phyloP scores from a whole-genome alignment of 2,329 filamentous ascomycete species.

The Microcera coccophila region DNA sequence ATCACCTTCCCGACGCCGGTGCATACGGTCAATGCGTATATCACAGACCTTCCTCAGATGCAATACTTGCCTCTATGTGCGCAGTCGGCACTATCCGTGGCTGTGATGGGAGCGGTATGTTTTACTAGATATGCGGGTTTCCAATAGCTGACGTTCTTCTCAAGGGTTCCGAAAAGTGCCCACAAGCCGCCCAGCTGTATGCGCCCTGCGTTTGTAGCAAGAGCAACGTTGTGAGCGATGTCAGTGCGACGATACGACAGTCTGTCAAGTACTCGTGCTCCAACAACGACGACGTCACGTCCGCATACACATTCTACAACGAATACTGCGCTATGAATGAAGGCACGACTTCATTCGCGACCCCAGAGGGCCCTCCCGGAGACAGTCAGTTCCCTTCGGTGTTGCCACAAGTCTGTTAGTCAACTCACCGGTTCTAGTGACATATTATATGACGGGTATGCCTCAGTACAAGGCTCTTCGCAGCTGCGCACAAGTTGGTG shows the following conservation, averaged over 20 bases:
- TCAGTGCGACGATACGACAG: slow-evolving; percentile 42
- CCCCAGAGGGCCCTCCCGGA: slow-evolving; percentile 45
- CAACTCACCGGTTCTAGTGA: slow-evolving; percentile 35
- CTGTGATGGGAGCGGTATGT: slow-evolving; percentile 29
- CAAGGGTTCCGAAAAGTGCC: slow-evolving; percentile 30
- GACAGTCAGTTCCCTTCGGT: slow-evolving; percentile 39
- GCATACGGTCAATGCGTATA: slow-evolving; percentile 43
- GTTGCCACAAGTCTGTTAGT: too few relatives aligned
- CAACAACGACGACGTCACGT: slow-evolving; percentile 43
- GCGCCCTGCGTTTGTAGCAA: slow-evolving; percentile 52
- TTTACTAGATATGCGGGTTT: neutral
- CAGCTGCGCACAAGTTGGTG: slow-evolving; percentile 41
- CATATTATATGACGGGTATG: slow-evolving; percentile 53
- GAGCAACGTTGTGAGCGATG: slow-evolving; percentile 42
- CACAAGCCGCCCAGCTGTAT: slow-evolving; percentile 37
- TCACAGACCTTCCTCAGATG: slow-evolving; percentile 46
- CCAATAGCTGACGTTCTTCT: slow-evolving; percentile 2
- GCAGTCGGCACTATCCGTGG: slow-evolving; percentile 28
- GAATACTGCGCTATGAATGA: slow-evolving; percentile 50
- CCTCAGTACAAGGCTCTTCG: slow-evolving; percentile 43
- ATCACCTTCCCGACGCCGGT: slow-evolving; percentile 42
- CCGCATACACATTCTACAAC: slow-evolving; percentile 47
- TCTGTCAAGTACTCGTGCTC: slow-evolving; percentile 44
- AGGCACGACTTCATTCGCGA: slow-evolving; percentile 48
- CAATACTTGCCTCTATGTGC: slow-evolving; percentile 39